Conservation (phyloP, 1,284 basidiomycete genomes). For the Tilletia indica region DNA sequence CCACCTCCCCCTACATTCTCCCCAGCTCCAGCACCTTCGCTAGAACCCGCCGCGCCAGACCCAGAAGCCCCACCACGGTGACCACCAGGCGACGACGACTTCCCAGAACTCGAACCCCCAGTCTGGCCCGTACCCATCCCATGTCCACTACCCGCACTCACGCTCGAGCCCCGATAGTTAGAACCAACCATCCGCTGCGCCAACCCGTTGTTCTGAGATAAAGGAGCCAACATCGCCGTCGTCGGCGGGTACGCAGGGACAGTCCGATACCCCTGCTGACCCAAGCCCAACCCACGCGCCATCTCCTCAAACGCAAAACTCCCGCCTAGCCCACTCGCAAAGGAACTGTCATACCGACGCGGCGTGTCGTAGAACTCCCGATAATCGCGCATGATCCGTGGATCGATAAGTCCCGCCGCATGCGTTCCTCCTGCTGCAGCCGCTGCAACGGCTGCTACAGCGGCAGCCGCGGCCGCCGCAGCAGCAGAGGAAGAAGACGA, state of each 20-base stretch:
- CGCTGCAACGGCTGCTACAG: background rate
- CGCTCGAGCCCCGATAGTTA: background rate
- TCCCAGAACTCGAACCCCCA: background rate
- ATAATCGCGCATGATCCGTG: constrained; percentile 21
- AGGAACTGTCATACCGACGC: constrained; percentile 32
- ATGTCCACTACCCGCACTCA: background rate
- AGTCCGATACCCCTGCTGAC: constrained; percentile 29
- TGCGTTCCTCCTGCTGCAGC: background rate
- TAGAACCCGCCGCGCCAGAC: background rate
- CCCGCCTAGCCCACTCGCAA: constrained; percentile 39
- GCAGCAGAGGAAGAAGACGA: background rate
- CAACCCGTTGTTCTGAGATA: constrained; percentile 46
- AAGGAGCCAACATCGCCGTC: constrained; percentile 49
- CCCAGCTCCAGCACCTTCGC: too few relatives aligned
- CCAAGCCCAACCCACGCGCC: constrained; percentile 42
- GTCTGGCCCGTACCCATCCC: background rate
- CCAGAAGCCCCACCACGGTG: background rate
- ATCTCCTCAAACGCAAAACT: constrained; percentile 53
- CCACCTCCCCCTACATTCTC: background rate
- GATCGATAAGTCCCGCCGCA: constrained; percentile 10
- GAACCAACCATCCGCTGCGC: constrained; percentile 17
- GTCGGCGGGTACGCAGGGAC: constrained; percentile 42
- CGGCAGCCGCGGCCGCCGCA: constrained; percentile 1
- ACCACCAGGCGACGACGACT: background rate
- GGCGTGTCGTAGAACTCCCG: constrained; percentile 31